Evolutionary conservation across 139 green algal genomes (phyloP).

Genomic region (Chlorella sp.): DNA sequence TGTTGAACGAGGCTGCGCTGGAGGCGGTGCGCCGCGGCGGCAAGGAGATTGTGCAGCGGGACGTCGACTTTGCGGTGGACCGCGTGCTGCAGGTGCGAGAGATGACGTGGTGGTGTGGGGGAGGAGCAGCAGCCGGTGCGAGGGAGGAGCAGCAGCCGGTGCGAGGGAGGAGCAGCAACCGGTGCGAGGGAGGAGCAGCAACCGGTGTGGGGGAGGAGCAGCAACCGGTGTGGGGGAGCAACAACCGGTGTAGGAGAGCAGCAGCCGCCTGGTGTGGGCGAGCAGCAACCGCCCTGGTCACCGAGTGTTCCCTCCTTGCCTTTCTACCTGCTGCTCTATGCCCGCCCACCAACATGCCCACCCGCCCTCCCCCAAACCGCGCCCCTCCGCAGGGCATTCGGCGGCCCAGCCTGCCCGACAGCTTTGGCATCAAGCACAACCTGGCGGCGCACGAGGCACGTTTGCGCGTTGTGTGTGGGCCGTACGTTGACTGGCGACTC

Average conservation of each 20-base stretch:
- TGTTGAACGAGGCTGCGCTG: conserved; percentile 95
- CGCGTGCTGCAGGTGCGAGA: conserved; percentile 70
- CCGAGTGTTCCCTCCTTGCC: neutral
- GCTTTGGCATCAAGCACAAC: conserved; percentile 28
- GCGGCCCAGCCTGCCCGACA: conserved; percentile 64
- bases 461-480: no score
- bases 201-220: no score
- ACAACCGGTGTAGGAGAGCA: neutral
- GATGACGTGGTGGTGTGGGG: neutral
- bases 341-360: neutral
- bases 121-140: neutral
- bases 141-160: neutral
- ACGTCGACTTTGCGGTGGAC: conserved; percentile 88
- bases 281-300: neutral
- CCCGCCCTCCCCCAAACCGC: neutral
- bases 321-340: neutral
- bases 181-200: neutral
- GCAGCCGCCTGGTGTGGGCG: neutral
- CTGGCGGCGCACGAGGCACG: conserved; percentile 54
- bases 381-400: conserved; percentile 62
- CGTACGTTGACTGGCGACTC: no score
- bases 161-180: neutral
- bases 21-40: conserved; percentile 64
- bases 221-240: no score
- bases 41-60: conserved; percentile 50